Percentiles rank a stretch among this genome's conserved stretches.
These are phyloP conservation scores for Akebia trifoliata DNA, from an alignment of 164 flowering plant genomes.

Conservation along the genomic window DNA sequence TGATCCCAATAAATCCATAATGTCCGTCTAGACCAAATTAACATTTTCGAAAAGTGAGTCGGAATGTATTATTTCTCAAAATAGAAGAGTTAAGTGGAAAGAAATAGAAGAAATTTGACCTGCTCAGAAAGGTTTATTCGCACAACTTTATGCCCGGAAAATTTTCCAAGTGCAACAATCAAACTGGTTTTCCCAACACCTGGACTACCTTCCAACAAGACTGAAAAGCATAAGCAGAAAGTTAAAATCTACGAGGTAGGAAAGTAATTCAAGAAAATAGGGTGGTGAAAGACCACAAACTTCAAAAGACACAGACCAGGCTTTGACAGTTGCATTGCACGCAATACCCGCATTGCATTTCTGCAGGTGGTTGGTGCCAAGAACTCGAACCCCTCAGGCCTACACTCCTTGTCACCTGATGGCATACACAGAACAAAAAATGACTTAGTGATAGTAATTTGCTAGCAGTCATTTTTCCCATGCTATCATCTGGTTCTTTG, in stretches of 20 bases:
- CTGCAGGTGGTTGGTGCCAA: slow-evolving; percentile 85
- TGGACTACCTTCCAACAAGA: slow-evolving; percentile 95
- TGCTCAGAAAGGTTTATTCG: slow-evolving; percentile 96
- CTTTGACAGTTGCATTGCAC: slow-evolving; percentile 92
- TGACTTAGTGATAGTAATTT: neutral
- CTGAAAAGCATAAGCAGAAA: slow-evolving; percentile 29
- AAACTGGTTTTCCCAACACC: slow-evolving; percentile 99
- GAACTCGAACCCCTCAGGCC: slow-evolving; percentile 57
- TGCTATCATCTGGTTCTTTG: neutral
- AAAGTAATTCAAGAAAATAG: neutral
- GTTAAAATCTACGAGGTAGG: neutral
- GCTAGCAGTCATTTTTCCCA: neutral
- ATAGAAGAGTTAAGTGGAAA: neutral
- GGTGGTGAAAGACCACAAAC: neutral
- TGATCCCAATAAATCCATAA: slow-evolving; percentile 94
- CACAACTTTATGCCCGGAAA: slow-evolving; percentile 87
- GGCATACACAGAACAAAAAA: neutral
- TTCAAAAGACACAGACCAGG: slow-evolving; percentile 49
- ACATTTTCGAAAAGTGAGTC: neutral
- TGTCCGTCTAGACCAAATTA: slow-evolving; percentile 65
- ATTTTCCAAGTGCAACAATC: slow-evolving; percentile 71
- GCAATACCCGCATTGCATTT: slow-evolving; percentile 75
- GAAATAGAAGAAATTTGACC: slow-evolving; percentile 33
- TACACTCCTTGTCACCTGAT: slow-evolving; percentile 39
- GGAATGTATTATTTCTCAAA: neutral